phyloP scores from a whole-genome alignment of 2,329 filamentous ascomycete genomes.

The Colletotrichum tropicicola region DNA sequence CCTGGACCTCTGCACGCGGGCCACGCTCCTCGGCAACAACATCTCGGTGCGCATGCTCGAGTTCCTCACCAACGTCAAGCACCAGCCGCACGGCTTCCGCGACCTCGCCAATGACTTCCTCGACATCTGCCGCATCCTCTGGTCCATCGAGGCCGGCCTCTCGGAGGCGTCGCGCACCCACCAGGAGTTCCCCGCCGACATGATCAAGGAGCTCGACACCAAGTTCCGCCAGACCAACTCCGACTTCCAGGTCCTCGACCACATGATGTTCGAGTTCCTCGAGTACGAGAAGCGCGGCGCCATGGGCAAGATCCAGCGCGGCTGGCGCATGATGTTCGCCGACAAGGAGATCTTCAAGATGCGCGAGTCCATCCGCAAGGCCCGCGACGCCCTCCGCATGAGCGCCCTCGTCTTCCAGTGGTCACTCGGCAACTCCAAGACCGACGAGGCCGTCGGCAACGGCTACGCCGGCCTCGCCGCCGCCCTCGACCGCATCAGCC shows the following conservation, averaged over 20 bases:
- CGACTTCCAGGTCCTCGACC: conserved; percentile 71
- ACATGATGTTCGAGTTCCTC: conserved; percentile 68
- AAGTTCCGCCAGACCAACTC: conserved; percentile 69
- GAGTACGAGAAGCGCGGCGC: conserved; percentile 70
- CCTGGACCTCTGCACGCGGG: conserved; percentile 63
- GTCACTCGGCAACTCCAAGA: conserved; percentile 66
- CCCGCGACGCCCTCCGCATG: conserved; percentile 69
- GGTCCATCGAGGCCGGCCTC: conserved; percentile 74
- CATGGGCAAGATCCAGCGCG: conserved; percentile 67
- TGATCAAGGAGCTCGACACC: conserved; percentile 70
- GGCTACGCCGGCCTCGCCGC: conserved; percentile 74
- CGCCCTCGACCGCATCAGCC: conserved; percentile 64
- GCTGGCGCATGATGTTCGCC: conserved; percentile 70
- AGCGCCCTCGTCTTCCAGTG: conserved; percentile 73
- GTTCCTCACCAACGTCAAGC: conserved; percentile 66
- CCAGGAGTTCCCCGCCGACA: conserved; percentile 66
- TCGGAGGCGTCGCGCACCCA: conserved; percentile 58
- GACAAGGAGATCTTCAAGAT: conserved; percentile 70
- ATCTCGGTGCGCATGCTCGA: conserved; percentile 73
- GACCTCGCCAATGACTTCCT: conserved; percentile 72
- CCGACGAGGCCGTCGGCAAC: conserved; percentile 69
- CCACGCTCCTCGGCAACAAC: conserved; percentile 68
- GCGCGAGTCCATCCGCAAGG: conserved; percentile 63
- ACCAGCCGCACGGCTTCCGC: conserved; percentile 64
- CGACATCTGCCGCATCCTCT: conserved; percentile 72